A percentile compares a stretch with the other conserved stretches of the same genome.
Conservation (phyloP, 208 protist genomes). For the Trypanosoma mega region DNA sequence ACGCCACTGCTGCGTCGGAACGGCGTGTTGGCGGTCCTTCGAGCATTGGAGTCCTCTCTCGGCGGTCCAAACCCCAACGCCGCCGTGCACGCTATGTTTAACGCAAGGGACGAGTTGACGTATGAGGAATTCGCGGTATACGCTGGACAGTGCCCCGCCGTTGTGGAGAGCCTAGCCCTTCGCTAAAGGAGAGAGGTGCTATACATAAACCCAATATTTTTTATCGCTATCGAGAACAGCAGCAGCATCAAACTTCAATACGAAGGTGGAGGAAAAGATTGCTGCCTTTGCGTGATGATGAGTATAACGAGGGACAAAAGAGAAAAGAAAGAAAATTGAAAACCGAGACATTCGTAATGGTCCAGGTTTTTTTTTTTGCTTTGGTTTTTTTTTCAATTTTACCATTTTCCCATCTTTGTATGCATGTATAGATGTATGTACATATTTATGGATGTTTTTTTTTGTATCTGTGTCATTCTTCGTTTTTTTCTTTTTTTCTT, state of each 20-base stretch:
- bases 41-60: neutral
- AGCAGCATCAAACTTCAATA: too few relatives aligned
- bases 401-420: too few relatives aligned
- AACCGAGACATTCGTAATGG: too few relatives aligned
- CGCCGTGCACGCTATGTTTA: conserved; percentile 1
- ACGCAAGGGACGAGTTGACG: neutral
- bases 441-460: neutral
- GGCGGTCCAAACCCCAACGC: neutral
- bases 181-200: neutral
- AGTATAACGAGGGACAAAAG: too few relatives aligned
- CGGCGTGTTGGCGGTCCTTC: neutral
- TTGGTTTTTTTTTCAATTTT: conserved; percentile 4
- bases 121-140: neutral
- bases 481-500: conserved; percentile 2
- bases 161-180: conserved; percentile 6
- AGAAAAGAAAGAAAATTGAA: too few relatives aligned
- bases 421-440: too few relatives aligned
- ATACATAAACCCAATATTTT: too few relatives aligned
- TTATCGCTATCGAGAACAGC: too few relatives aligned
- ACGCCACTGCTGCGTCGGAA: conserved; percentile 8
- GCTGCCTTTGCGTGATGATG: too few relatives aligned
- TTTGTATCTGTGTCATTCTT: neutral
- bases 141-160: neutral
- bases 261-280: too few relatives aligned
- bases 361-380: neutral